Conservation (phyloP, 108 stramenopile species). For the Cyclotella choctawhatcheeana region DNA sequence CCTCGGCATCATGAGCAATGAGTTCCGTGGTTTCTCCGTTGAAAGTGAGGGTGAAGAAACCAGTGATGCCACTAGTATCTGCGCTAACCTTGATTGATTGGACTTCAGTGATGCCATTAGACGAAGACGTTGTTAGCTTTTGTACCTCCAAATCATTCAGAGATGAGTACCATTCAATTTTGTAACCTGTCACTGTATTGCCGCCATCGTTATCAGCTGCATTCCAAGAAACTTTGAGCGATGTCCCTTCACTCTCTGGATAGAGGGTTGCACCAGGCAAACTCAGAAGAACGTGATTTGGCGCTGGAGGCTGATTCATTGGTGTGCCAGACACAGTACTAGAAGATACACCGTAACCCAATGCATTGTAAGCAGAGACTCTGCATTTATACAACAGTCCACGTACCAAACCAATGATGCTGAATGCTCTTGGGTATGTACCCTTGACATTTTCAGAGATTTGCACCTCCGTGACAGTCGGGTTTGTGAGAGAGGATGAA, state of each 20-base stretch:
- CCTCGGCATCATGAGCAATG: conserved; percentile 76
- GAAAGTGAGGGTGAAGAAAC: conserved; percentile 75
- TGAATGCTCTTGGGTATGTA: conserved; percentile 57
- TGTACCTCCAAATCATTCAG: conserved; percentile 67
- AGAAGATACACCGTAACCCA: conserved; percentile 69
- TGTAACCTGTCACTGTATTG: conserved; percentile 47
- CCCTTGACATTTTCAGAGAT: conserved; percentile 64
- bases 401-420: conserved; percentile 48
- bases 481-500: conserved; percentile 28
- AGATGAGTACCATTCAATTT: conserved; percentile 65
- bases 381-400: conserved; percentile 74
- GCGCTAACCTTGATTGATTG: conserved; percentile 64
- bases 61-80: conserved; percentile 66
- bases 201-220: conserved; percentile 47
- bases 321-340: conserved; percentile 48
- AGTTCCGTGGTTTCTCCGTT: conserved; percentile 71
- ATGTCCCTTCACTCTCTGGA: conserved; percentile 41
- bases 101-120: conserved; percentile 66
- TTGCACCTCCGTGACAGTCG: conserved; percentile 31
- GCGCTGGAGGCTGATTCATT: conserved; percentile 55
- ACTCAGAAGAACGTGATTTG: conserved; percentile 20
- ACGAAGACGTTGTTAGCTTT: conserved; percentile 72
- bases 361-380: conserved; percentile 77
- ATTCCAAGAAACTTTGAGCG: conserved; percentile 56
- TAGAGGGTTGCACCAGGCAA: conserved; percentile 20